Evolutionary conservation across 2,329 filamentous ascomycete genomes (phyloP).

Genomic region (Arthrocladium fulminans): DNA sequence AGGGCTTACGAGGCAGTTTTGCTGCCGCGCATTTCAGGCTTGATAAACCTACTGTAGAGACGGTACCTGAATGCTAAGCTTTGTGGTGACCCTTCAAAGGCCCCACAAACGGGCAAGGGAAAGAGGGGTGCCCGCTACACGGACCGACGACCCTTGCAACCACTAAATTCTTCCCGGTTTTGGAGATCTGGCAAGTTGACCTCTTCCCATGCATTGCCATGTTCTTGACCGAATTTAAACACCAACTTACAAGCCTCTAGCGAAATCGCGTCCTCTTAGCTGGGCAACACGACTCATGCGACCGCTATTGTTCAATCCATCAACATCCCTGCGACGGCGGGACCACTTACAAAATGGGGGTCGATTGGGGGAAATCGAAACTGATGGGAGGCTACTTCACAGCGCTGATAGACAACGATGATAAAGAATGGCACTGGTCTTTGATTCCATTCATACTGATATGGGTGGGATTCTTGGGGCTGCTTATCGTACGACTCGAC

Average conservation of each 20-base stretch:
- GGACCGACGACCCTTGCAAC: too few species aligned
- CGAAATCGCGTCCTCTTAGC: background rate
- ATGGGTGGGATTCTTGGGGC: slow-evolving; percentile 16
- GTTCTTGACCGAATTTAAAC: background rate
- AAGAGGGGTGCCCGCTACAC: too few species aligned
- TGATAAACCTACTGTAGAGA: too few species aligned
- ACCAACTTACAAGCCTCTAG: too few species aligned
- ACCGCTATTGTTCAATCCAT: background rate
- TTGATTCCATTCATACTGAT: slow-evolving; percentile 21
- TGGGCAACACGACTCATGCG: background rate
- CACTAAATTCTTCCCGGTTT: too few species aligned
- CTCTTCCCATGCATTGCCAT: too few species aligned
- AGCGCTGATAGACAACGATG: background rate
- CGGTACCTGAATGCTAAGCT: background rate
- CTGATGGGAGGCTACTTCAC: slow-evolving; percentile 3
- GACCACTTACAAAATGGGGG: slow-evolving; percentile 4
- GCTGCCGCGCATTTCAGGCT: too few species aligned
- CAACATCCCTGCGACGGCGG: background rate
- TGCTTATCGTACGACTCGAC: slow-evolving; percentile 14
- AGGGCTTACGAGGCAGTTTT: too few species aligned
- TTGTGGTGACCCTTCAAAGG: background rate
- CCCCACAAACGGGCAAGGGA: too few species aligned
- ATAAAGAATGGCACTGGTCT: slow-evolving; percentile 13
- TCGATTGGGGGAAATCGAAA: slow-evolving; percentile 4
- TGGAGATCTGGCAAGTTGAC: slow-evolving; percentile 3